phyloP scores from a whole-genome alignment of 2,329 filamentous ascomycete genomes.

The Fusarium begoniae region DNA sequence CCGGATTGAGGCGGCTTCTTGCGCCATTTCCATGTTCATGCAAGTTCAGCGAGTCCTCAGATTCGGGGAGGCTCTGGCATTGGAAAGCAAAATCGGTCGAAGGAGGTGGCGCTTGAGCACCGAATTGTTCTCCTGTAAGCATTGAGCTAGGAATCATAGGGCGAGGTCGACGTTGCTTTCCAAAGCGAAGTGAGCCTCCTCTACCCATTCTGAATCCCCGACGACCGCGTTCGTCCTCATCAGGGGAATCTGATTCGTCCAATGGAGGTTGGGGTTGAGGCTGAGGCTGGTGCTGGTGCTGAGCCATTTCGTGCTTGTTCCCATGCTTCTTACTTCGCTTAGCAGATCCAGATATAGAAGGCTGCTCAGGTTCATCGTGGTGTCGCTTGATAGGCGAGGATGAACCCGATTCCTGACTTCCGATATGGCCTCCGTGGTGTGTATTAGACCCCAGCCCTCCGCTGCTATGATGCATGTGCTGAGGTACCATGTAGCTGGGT shows the following conservation, averaged over 20 bases:
- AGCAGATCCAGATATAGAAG: not conserved
- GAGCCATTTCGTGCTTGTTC: not conserved
- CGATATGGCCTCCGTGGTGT: not conserved
- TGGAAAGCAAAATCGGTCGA: conserved; percentile 29
- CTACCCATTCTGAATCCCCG: conserved; percentile 41
- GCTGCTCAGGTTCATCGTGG: conserved; percentile 17
- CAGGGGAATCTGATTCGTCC: conserved; percentile 10
- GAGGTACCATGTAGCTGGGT: not conserved
- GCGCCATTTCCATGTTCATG: not conserved
- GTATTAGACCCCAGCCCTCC: not conserved
- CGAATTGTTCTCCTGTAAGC: conserved; percentile 21
- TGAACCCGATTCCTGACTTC: not conserved
- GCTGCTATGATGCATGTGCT: not conserved
- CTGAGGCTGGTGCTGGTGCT: not conserved
- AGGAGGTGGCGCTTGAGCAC: conserved; percentile 5
- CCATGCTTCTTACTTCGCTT: conserved; percentile 32
- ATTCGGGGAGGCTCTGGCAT: not conserved
- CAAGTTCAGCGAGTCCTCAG: not conserved
- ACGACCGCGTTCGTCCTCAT: conserved; percentile 19
- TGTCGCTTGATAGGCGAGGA: conserved; percentile 21
- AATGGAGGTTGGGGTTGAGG: not conserved
- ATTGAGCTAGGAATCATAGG: conserved; percentile 22
- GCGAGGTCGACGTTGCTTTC: conserved; percentile 43
- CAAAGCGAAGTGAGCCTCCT: conserved; percentile 48
- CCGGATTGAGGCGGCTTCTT: conserved; percentile 27